Evolutionary conservation across 768 basidiomycete species (phyloP), one percentile per base, ranked within the genome.

Genomic region (Mycena floridula): DNA sequence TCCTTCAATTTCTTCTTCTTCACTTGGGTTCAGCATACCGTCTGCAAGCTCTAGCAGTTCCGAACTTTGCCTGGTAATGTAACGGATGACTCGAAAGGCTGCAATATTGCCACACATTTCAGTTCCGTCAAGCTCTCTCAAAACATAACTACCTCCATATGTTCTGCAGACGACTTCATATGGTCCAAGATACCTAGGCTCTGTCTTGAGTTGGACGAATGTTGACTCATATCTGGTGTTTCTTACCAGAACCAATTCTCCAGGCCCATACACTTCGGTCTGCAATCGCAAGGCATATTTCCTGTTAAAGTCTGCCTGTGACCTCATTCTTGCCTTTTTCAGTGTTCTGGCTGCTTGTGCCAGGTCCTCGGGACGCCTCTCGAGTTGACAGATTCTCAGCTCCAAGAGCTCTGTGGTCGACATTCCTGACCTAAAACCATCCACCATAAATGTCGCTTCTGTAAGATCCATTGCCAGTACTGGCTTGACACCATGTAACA

Each of bases 401-500:
- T 54, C 53, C 0, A 65, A 37, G 1, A 63, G 49, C 0, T 63
- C 57, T 2, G 25, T 13, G 5, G 48, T 48, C 0, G 41, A 25
- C 27, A 63, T 45, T 2, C 37, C 35, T 3, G 9, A 9, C 0
- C 48, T n/a, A 37, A 55, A 50, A 1, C 52, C 54, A 7, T 54
- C 42, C 1, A 60, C 49, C 30, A 66, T 36, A 37, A 66, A 67
- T 0, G 56, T 68, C 0, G 44, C 44, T 25, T 70, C 59, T 0
- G 49, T 13, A 0, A 65, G 23, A 23, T 67, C 59, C 37, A 63
- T 60, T 0, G 59, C 48, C 16, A 67, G 55, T 0, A 67, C 37
- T 0, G 61, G 59, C 12, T 64, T 54, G 0, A 54, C 25, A 3
- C 67, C 59, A 42, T 67, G 61, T 2, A 59, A 32, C 9, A 68